These are phyloP conservation scores for Lepidium africanum DNA, from an alignment of 345 rosid species.

Conservation along the genomic window DNA sequence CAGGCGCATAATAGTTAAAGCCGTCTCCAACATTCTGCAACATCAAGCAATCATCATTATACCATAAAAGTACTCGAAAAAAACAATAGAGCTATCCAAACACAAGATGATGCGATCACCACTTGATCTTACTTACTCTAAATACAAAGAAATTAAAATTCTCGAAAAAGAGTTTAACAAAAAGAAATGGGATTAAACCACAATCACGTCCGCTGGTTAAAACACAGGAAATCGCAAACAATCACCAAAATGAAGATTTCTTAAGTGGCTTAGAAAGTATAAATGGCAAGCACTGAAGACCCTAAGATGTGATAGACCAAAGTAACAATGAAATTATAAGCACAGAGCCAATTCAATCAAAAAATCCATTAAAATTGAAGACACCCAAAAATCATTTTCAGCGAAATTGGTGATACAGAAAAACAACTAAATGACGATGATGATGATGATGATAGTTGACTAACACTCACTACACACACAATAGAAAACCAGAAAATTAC, in stretches of 20 bases:
- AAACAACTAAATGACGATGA: not conserved
- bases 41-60: not conserved
- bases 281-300: not conserved
- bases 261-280: not conserved
- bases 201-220: not conserved
- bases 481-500: not conserved
- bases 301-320: not conserved
- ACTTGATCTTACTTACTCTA: not conserved
- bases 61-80: not conserved
- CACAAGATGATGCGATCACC: slow-evolving; percentile 4
- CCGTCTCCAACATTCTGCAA: slow-evolving; percentile 27
- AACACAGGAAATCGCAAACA: not conserved
- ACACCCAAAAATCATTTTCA: not conserved
- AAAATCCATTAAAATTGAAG: not conserved
- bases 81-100: not conserved
- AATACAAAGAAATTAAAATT: not conserved
- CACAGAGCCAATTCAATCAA: not conserved
- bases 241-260: no score
- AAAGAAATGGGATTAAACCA: not conserved
- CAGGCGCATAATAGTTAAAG: slow-evolving; percentile 1
- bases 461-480: not conserved
- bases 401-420: not conserved
- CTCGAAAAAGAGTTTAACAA: not conserved
- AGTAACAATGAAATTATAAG: slow-evolving; percentile 13
- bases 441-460: not conserved